Base-by-base conservation (phyloP, 1,139 yeast genomes). In the Pneumocystis oryctolagi region DNA sequence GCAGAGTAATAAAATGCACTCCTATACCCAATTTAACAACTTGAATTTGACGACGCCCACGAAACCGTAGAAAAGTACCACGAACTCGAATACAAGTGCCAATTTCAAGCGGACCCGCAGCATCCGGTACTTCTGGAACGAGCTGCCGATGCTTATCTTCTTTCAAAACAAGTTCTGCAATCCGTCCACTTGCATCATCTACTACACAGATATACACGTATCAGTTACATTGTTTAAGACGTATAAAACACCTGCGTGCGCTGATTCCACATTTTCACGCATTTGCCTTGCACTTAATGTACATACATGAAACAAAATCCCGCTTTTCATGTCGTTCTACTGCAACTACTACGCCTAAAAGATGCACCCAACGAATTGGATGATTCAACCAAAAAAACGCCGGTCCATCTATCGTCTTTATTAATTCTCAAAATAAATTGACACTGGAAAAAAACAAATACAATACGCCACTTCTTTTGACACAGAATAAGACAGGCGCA, bases 141-240 rank as follows among this genome's bases (percentile, higher is more conserved):
- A 47, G 55, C 16, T 57, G 59, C 1, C 59, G 42, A 39, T 57
- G 40, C 2, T 35, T 16, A 2, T 14, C n/a, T 25, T 57, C 59
- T 9, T 39, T 20, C 5, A 59, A 58, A 18, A 62, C 40, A 1
- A 56, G 16, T 5, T 60, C 60, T 12, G 63, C 60, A 32, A 32
- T 53, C 9, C 55, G 28, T 20, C 65, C 65, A 47, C 65, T 64
- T 28, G 63, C 60, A 42, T 64, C 65, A 32, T 64, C 65, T 3
- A 64, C 42, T 31, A 40, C 58, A 30, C 60, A 28, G 16, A 40
- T 61, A 12, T 47, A 39, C 4, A 8, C 34, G 8, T 32, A 20
- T 12, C 18, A 14, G 20, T 12, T 20, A 28, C 31, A 5, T 20
- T 42, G 25, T 42, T 35, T 53, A 16, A 57, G 30, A 25, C n/a